phyloP scores from a whole-genome alignment of 1,284 basidiomycete genomes.

The Cerioporus squamosus region DNA sequence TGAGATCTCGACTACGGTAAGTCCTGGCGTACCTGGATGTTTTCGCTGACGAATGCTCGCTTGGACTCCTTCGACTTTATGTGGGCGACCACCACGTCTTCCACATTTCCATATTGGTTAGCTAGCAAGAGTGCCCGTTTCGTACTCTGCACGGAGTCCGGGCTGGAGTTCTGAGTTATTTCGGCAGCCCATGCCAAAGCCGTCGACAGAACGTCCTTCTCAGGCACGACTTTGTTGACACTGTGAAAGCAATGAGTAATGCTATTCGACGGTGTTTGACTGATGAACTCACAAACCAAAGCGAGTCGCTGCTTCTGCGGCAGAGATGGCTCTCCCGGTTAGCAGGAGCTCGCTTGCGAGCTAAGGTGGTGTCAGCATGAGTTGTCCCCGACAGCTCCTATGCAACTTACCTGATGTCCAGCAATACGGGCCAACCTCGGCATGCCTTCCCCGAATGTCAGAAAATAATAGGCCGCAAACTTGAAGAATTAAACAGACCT shows the following conservation, averaged over 20 bases:
- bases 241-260: constrained; percentile 39
- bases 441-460: constrained; percentile 49
- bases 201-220: constrained; percentile 56
- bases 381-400: neutral
- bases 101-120: constrained; percentile 53
- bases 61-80: constrained; percentile 54
- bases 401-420: constrained; percentile 64
- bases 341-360: constrained; percentile 81
- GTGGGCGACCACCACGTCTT: constrained; percentile 57
- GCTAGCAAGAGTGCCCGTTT: constrained; percentile 69
- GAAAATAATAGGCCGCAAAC: neutral
- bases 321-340: constrained; percentile 68
- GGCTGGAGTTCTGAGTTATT: constrained; percentile 67
- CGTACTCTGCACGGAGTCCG: constrained; percentile 80
- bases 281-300: constrained; percentile 71
- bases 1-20: neutral
- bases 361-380: constrained; percentile 38
- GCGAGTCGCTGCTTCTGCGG: constrained; percentile 67
- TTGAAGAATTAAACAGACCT: constrained; percentile 43
- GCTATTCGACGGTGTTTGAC: neutral
- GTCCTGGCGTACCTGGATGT: constrained; percentile 62
- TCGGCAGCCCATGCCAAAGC: constrained; percentile 69
- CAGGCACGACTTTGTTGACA: constrained; percentile 70
- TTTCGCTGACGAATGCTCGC: constrained; percentile 66
- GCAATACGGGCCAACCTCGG: constrained; percentile 62